A percentile compares a stretch with the other conserved stretches of the same genome.
Conservation (phyloP, 257 asterid genomes). For the Avicennia marina region DNA sequence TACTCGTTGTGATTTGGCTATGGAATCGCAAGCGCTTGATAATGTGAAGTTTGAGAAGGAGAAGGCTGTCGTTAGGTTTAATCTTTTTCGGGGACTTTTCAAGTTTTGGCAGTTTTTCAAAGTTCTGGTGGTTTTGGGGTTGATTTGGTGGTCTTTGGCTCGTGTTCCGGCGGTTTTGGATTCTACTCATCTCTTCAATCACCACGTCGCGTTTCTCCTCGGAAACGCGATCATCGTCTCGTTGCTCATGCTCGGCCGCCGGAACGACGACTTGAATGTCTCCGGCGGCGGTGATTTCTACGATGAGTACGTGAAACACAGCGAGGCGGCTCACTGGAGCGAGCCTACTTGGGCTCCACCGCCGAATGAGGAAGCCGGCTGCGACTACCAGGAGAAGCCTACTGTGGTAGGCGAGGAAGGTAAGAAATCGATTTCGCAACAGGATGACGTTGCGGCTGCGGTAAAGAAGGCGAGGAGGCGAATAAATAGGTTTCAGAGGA, state of each 20-base stretch:
- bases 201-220: slow-evolving; percentile 69
- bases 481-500: slow-evolving; percentile 57
- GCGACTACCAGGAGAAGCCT: slow-evolving; percentile 34
- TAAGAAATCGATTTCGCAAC: slow-evolving; percentile 13
- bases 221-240: slow-evolving; percentile 54
- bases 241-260: slow-evolving; percentile 47
- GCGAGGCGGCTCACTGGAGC: slow-evolving; percentile 28
- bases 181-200: slow-evolving; percentile 37
- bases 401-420: slow-evolving; percentile 29
- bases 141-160: slow-evolving; percentile 64
- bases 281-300: slow-evolving; percentile 31
- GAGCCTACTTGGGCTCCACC: background rate
- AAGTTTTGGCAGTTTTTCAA: slow-evolving; percentile 35
- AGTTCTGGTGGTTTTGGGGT: slow-evolving; percentile 28
- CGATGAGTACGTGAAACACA: slow-evolving; percentile 36
- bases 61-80: slow-evolving; percentile 39
- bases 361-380: slow-evolving; percentile 2
- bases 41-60: slow-evolving; percentile 37
- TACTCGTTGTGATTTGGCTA: background rate
- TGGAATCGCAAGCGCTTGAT: slow-evolving; percentile 25
- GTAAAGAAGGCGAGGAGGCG: slow-evolving; percentile 54
- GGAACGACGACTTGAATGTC: slow-evolving; percentile 17
- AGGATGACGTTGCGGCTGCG: slow-evolving; percentile 43
- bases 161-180: slow-evolving; percentile 37
- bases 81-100: slow-evolving; percentile 34